Base-by-base conservation (phyloP, 768 basidiomycete species). In the Mycena capillaripes region DNA sequence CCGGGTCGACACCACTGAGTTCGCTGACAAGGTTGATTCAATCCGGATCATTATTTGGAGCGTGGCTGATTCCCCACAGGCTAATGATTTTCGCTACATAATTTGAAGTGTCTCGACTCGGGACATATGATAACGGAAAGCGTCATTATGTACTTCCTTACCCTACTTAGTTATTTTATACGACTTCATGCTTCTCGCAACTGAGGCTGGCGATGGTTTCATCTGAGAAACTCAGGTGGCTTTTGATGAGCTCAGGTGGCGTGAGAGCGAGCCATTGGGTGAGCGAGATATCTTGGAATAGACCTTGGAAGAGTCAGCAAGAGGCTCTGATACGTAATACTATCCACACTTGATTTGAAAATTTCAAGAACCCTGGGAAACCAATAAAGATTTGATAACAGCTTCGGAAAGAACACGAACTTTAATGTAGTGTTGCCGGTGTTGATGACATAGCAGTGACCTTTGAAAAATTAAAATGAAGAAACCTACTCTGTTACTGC, bases 401-500 rank as follows among this genome's bases (percentile, higher is more conserved):
- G 34, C 34, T 6, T 36, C 34, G 8, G 14, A 8, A 21, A 21
- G 17, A 21, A 2, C 19, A 12, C 44, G 16, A 88, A 89, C 70
- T 80, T 83, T 44, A 92, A 78, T 3, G 91, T 88, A 2, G 86
- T 84, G 73, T 90, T 88, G 19, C 91, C 91, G 5, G n/a, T n/a
- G n/a, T n/a, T n/a, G n/a, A n/a, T n/a, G n/a, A n/a, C n/a, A n/a
- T n/a, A n/a, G n/a, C n/a, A n/a, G 86, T 89, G 78, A 90, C 90
- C 88, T 73, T 63, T 25, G 23, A 65, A 27, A 2, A 3, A 71
- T 48, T 17, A 21, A 53, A 17, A 40, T 44, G 21, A n/a, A n/a
- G n/a, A 95, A 79, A 95, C 94, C 0, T 95, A 94, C 78, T 94
- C 93, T 10, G 93, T 93, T 34, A 89, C 90, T 44, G 92, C 94